These are phyloP conservation scores for Kurtzmaniella quercitrusa DNA, from an alignment of 1,139 yeast genomes.

Conservation along the genomic window DNA sequence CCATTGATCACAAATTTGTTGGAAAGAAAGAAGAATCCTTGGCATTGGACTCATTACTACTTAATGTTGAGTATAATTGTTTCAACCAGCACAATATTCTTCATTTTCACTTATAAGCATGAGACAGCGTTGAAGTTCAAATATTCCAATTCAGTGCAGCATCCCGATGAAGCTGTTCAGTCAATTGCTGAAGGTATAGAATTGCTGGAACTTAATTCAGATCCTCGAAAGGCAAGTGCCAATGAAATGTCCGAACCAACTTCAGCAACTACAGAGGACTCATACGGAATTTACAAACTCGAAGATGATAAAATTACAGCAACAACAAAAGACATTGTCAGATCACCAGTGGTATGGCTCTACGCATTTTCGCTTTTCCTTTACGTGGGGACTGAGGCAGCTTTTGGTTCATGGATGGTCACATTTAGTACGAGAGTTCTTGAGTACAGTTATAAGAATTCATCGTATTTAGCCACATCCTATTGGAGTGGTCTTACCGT, in stretches of 20 bases:
- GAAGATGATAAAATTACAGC: neutral
- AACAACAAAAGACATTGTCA: slow-evolving; percentile 6
- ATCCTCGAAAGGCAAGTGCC: neutral
- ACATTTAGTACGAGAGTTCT: slow-evolving; percentile 54
- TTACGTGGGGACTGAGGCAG: slow-evolving; percentile 66
- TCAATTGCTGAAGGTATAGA: slow-evolving; percentile 1
- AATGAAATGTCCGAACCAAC: neutral
- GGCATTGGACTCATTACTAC: slow-evolving; percentile 49
- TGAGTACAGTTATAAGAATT: slow-evolving; percentile 35
- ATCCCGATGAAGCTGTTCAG: slow-evolving; percentile 3
- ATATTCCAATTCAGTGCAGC: slow-evolving; percentile 23
- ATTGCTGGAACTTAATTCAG: neutral
- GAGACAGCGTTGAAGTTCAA: slow-evolving; percentile 57
- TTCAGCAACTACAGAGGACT: neutral
- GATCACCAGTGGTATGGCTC: slow-evolving; percentile 34
- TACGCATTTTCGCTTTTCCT: slow-evolving; percentile 51
- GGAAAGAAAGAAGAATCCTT: slow-evolving; percentile 28
- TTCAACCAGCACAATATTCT: slow-evolving; percentile 17
- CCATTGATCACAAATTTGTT: slow-evolving; percentile 47
- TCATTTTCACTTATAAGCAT: slow-evolving; percentile 33
- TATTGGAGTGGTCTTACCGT: slow-evolving; percentile 65
- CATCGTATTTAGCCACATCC: slow-evolving; percentile 59
- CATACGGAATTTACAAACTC: neutral
- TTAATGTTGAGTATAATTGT: slow-evolving; percentile 28
- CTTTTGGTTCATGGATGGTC: slow-evolving; percentile 67